A percentile compares a stretch with the other conserved stretches of the same genome.
Conservation (phyloP, 108 stramenopile species). For the Nitzschia sp. region DNA sequence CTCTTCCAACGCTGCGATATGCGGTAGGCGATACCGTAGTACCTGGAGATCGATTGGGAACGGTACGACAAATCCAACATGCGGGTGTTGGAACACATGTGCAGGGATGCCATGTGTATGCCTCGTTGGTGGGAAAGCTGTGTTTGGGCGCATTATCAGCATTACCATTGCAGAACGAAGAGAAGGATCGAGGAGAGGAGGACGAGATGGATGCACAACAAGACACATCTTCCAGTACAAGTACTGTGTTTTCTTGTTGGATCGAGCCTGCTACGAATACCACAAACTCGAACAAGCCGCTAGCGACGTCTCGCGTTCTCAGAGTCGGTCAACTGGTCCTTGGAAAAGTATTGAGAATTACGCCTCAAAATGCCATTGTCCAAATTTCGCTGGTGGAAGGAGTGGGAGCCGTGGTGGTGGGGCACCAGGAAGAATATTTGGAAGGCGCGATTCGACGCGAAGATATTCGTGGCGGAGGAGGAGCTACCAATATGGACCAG, state of each 20-base stretch:
- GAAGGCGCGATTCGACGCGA: slow-evolving; percentile 63
- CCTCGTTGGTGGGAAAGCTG: slow-evolving; percentile 52
- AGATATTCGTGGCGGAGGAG: slow-evolving; percentile 66
- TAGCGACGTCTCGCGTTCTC: slow-evolving; percentile 21
- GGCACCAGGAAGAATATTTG: background rate
- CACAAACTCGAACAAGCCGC: background rate
- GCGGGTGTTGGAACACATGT: slow-evolving; percentile 72
- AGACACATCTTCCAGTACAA: background rate
- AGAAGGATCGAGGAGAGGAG: background rate
- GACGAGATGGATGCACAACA: background rate
- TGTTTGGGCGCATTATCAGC: background rate
- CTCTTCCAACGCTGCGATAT: slow-evolving; percentile 57
- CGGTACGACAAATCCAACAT: slow-evolving; percentile 38
- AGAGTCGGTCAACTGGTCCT: slow-evolving; percentile 62
- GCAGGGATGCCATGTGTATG: slow-evolving; percentile 62
- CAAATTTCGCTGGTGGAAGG: slow-evolving; percentile 55
- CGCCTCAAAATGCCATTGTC: slow-evolving; percentile 60
- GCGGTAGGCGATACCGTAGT: slow-evolving; percentile 48
- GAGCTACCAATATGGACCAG: slow-evolving; percentile 61
- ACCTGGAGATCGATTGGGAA: slow-evolving; percentile 80
- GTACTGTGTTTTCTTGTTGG: background rate
- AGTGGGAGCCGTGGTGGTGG: slow-evolving; percentile 10
- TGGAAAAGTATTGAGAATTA: slow-evolving; percentile 62
- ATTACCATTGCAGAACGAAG: slow-evolving; percentile 13
- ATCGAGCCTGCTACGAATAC: background rate